Evolutionary conservation across 2,329 filamentous ascomycete genomes (phyloP).

Genomic region (Colletotrichum spinosum): DNA sequence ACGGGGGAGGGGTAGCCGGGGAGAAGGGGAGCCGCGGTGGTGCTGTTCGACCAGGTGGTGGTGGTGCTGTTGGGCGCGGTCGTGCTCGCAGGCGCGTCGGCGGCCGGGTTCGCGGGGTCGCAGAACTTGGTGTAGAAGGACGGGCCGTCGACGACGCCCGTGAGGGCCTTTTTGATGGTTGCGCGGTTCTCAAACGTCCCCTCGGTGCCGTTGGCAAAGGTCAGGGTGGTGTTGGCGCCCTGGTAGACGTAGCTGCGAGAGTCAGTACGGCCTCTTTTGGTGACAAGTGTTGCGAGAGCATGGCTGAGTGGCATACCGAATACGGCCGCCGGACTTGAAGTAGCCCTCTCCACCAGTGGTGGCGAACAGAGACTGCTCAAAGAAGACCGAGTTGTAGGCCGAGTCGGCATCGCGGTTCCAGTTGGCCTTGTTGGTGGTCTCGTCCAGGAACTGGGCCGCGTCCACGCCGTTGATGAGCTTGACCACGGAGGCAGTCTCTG

Average conservation of each 20-base stretch:
- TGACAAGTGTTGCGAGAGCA: background rate
- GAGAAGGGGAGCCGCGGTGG: background rate
- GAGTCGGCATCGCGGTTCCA: constrained; percentile 43
- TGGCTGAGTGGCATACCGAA: constrained; percentile 1
- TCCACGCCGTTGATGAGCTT: constrained; percentile 44
- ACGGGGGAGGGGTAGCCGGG: constrained; percentile 45
- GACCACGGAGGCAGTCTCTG: constrained; percentile 41
- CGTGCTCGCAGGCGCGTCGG: constrained; percentile 3
- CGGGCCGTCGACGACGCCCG: constrained; percentile 45
- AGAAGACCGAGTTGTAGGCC: constrained; percentile 55
- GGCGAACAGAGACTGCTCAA: constrained; percentile 39
- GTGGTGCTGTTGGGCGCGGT: no score
- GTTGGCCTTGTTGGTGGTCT: constrained; percentile 38
- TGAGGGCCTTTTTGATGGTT: constrained; percentile 44
- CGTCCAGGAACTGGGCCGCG: constrained; percentile 40
- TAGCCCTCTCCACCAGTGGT: constrained; percentile 41
- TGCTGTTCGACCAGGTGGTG: constrained; percentile 2
- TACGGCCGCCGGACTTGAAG: constrained; percentile 47
- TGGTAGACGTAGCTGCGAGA: constrained; percentile 40
- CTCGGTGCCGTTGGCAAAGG: constrained; percentile 51
- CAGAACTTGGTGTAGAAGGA: constrained; percentile 51
- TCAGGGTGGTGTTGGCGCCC: constrained; percentile 49
- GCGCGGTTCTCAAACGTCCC: constrained; percentile 46
- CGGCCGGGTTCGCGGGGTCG: constrained; percentile 32
- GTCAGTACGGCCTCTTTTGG: background rate